These are phyloP conservation scores for Yamadazyma paraphyllophila DNA, from an alignment of 805 yeast genomes.

Conservation along the genomic window DNA sequence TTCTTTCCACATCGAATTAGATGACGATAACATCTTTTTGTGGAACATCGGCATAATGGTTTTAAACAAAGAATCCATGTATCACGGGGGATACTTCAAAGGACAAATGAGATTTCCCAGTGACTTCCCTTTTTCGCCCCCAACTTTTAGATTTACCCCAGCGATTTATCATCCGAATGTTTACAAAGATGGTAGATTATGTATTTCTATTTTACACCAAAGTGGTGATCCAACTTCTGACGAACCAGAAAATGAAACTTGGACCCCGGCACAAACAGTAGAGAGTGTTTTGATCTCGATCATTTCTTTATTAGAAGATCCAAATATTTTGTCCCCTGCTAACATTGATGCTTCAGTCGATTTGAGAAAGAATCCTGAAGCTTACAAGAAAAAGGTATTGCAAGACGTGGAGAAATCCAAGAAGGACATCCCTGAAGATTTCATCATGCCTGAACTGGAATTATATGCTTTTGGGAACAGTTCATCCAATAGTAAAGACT, in stretches of 20 bases:
- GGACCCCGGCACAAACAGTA: slow-evolving; percentile 93
- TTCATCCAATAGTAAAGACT: slow-evolving; percentile 36
- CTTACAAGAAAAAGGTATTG: slow-evolving; percentile 69
- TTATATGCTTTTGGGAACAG: slow-evolving; percentile 40
- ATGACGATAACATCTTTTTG: slow-evolving; percentile 53
- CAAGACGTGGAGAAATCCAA: slow-evolving; percentile 83
- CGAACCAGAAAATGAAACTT: slow-evolving; percentile 90
- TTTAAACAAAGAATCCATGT: slow-evolving; percentile 80
- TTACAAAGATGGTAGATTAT: slow-evolving; percentile 87
- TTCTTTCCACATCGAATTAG: slow-evolving; percentile 62
- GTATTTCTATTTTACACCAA: slow-evolving; percentile 89
- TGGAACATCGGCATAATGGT: slow-evolving; percentile 94
- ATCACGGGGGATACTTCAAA: slow-evolving; percentile 91
- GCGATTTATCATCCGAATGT: slow-evolving; percentile 95
- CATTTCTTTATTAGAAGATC: slow-evolving; percentile 88
- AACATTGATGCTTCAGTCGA: slow-evolving; percentile 94
- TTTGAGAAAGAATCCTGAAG: slow-evolving; percentile 77
- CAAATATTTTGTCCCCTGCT: slow-evolving; percentile 91
- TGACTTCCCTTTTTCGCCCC: slow-evolving; percentile 92
- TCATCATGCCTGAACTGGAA: slow-evolving; percentile 72
- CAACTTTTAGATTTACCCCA: slow-evolving; percentile 88
- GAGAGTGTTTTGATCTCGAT: slow-evolving; percentile 88
- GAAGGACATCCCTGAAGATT: slow-evolving; percentile 83
- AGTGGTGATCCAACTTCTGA: slow-evolving; percentile 89
- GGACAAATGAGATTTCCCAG: slow-evolving; percentile 92